Base-by-base conservation (phyloP, 2,329 filamentous ascomycete species). In the Tricladium varicosporioides region DNA sequence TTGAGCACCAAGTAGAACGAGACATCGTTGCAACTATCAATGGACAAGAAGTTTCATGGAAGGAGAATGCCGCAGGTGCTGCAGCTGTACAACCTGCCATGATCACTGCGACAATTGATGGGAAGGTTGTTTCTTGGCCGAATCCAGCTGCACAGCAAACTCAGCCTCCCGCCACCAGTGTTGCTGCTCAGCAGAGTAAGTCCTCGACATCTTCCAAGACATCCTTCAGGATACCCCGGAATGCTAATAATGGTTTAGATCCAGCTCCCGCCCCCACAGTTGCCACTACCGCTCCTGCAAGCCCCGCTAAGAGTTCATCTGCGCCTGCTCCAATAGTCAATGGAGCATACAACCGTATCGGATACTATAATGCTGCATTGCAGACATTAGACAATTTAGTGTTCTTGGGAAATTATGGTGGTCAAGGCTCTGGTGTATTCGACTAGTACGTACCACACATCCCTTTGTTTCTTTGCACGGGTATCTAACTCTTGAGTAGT, bases 321-420 rank as follows among this genome's bases (percentile, higher is more conserved):
- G 46, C 33, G 18, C 22, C 63, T 40, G 52, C 48, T 47, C 61
- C 44, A 56, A 51, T 56, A 60, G 59, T 22, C 45, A 49, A 13
- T 40, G 10, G 22, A 13, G 48, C 64, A 16, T 82, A 77, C 72
- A 68, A 64, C 47, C 74, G 78, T 40, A 72, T 77, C 51, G 75
- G 75, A 22, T 80, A 78, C 65, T 82, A 81, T 62, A 70, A 76
- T 52, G 73, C 79, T 7, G 67, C 65, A 10, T 61, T 65, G 8
- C 70, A 73, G 42, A 73, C 71, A 55, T 72, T 77, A 16, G 75
- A 82, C 18, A 81, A 82, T 13, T 67, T 86, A 19, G 77, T 78
- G 31, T 86, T 86, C 71, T 70, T 86, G 36, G 84, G 83, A 63
- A 80, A 85, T 65, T 68, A 76, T 57, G 82, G 83, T 57, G 82